A percentile compares a stretch with the other conserved stretches of the same genome.
Evolutionary conservation across 2,329 filamentous ascomycete species (phyloP).

Genomic region (Claviceps sp.): DNA sequence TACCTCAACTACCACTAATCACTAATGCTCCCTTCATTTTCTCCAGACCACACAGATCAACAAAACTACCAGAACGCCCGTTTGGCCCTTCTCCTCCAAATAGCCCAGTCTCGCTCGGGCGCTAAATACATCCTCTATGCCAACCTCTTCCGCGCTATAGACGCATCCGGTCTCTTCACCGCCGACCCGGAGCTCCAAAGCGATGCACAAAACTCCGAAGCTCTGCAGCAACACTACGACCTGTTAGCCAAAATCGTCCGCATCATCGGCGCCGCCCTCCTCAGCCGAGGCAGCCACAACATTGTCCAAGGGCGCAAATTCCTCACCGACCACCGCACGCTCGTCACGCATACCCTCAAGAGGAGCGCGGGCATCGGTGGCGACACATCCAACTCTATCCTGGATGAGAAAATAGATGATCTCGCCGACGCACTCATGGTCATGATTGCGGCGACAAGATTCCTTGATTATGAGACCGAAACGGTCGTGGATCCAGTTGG

Average conservation of each 20-base stretch:
- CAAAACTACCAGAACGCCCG: slow-evolving; percentile 53
- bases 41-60: slow-evolving; percentile 26
- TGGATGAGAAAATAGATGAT: slow-evolving; percentile 55
- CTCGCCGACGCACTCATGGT: slow-evolving; percentile 77
- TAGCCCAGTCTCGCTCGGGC: slow-evolving; percentile 73
- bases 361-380: slow-evolving; percentile 65
- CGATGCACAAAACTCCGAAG: slow-evolving; percentile 53
- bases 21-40: not conserved
- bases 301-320: slow-evolving; percentile 69
- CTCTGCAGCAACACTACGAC: slow-evolving; percentile 70
- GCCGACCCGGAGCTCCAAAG: slow-evolving; percentile 88
- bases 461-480: slow-evolving; percentile 51
- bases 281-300: slow-evolving; percentile 73
- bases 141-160: slow-evolving; percentile 71
- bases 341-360: slow-evolving; percentile 84
- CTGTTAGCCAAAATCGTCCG: slow-evolving; percentile 70
- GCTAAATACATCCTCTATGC: slow-evolving; percentile 80
- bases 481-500: slow-evolving; percentile 19
- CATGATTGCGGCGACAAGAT: slow-evolving; percentile 69
- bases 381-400: slow-evolving; percentile 21
- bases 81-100: slow-evolving; percentile 67
- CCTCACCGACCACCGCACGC: slow-evolving; percentile 65
- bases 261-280: slow-evolving; percentile 68
- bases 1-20: not conserved
- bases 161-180: slow-evolving; percentile 71